A percentile compares a stretch with the other conserved stretches of the same genome.
Evolutionary conservation across 1,284 basidiomycete species (phyloP).

Genomic region (Rhodotorula glutinis): DNA sequence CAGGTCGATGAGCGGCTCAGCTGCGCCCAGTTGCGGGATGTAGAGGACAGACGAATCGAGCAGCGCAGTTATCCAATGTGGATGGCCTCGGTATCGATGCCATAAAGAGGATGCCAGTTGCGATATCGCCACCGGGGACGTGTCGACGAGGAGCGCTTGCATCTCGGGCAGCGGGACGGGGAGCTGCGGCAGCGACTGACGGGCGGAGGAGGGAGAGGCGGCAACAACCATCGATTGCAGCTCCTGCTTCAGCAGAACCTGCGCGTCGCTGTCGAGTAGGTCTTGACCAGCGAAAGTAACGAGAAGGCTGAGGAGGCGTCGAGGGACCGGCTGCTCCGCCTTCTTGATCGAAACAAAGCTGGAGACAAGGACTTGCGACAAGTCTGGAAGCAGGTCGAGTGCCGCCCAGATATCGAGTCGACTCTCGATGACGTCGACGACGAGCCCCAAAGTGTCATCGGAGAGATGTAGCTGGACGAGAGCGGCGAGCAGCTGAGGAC

Average conservation of each 20-base stretch:
- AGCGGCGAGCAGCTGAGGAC: slow-evolving; percentile 21
- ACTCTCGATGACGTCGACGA: slow-evolving; percentile 23
- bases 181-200: neutral
- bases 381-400: slow-evolving; percentile 15
- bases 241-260: neutral
- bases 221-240: slow-evolving; percentile 3
- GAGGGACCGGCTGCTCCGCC: neutral
- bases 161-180: slow-evolving; percentile 25
- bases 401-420: slow-evolving; percentile 25
- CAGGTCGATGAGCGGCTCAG: slow-evolving; percentile 5
- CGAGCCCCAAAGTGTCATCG: slow-evolving; percentile 6
- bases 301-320: slow-evolving; percentile 18
- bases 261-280: neutral
- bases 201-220: slow-evolving; percentile 4
- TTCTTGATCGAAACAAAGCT: neutral
- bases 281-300: neutral
- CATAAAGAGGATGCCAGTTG: slow-evolving; percentile 55
- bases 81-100: slow-evolving; percentile 68
- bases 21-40: slow-evolving; percentile 6
- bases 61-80: slow-evolving; percentile 69
- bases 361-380: slow-evolving; percentile 6
- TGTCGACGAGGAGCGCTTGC: slow-evolving; percentile 30
- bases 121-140: slow-evolving; percentile 17
- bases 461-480: slow-evolving; percentile 8
- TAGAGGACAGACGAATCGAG: slow-evolving; percentile 66